A percentile compares a stretch with the other conserved stretches of the same genome.
Conservation (phyloP, 306 rosid species). For the Gleditsia sinensis region DNA sequence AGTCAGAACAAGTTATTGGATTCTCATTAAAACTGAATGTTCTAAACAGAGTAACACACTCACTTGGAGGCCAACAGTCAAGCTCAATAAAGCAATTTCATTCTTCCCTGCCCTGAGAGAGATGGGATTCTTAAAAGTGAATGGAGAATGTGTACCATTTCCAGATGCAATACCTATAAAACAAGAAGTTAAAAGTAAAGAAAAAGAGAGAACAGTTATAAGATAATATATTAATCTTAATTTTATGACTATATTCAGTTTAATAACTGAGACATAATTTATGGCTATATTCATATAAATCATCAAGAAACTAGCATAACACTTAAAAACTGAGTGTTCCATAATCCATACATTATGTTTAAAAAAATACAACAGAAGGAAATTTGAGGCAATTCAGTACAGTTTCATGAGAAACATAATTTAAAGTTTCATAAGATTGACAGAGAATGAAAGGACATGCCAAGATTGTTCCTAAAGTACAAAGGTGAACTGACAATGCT, state of each 20-base stretch:
- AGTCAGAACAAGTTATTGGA: background rate
- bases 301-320: background rate
- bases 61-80: conserved; percentile 92
- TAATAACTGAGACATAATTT: background rate
- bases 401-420: background rate
- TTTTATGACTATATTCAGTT: background rate
- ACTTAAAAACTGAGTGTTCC: background rate
- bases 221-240: background rate
- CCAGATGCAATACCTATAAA: conserved; percentile 80
- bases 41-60: conserved; percentile 28
- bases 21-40: conserved; percentile 8
- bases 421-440: background rate
- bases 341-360: background rate
- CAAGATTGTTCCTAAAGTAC: background rate
- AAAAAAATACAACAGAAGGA: background rate
- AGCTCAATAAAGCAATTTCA: conserved; percentile 77
- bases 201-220: background rate
- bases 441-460: conserved; percentile 4
- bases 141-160: conserved; percentile 78
- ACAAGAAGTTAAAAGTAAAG: background rate
- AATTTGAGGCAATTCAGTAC: conserved; percentile 23
- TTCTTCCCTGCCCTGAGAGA: conserved; percentile 81
- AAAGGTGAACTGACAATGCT: background rate
- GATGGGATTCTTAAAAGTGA: conserved; percentile 58
- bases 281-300: background rate